These are phyloP conservation scores for Cladosporium sp. DNA, from an alignment of 2,329 filamentous ascomycete genomes.

Conservation along the genomic window DNA sequence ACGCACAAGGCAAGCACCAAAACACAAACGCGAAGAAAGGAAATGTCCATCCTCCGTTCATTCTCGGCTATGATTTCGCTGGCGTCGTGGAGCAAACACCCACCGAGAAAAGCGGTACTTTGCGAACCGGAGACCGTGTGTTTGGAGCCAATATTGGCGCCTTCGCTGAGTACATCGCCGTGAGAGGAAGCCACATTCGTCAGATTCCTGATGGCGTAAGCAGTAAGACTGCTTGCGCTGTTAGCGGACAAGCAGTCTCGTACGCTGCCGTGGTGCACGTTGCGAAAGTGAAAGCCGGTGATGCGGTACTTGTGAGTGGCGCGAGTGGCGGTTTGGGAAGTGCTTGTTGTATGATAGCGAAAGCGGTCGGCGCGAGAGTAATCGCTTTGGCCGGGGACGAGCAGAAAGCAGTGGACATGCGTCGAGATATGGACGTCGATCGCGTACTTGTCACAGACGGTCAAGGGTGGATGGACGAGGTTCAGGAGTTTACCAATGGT, in stretches of 20 bases:
- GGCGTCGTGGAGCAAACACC: slow-evolving; percentile 46
- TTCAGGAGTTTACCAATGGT: slow-evolving; percentile 44
- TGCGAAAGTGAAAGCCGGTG: slow-evolving; percentile 39
- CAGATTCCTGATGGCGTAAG: slow-evolving; percentile 44
- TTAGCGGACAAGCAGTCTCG: slow-evolving; percentile 51
- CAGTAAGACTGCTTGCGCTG: slow-evolving; percentile 48
- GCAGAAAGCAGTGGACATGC: slow-evolving; percentile 35
- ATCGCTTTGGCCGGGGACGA: slow-evolving; percentile 49
- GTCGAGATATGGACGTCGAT: slow-evolving; percentile 27
- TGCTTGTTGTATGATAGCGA: slow-evolving; percentile 53
- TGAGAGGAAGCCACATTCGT: slow-evolving; percentile 38
- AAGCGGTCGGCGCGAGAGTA: slow-evolving; percentile 49
- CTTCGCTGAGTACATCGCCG: slow-evolving; percentile 49
- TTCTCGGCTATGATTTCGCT: slow-evolving; percentile 56
- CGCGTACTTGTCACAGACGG: slow-evolving; percentile 37
- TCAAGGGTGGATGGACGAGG: slow-evolving; percentile 47
- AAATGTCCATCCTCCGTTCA: slow-evolving; percentile 55
- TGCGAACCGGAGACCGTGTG: slow-evolving; percentile 47
- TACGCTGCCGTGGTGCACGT: slow-evolving; percentile 47
- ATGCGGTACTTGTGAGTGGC: slow-evolving; percentile 52
- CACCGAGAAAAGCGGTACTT: slow-evolving; percentile 24
- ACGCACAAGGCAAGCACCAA: slow-evolving; percentile 55
- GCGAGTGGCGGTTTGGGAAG: slow-evolving; percentile 53
- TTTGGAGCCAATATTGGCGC: slow-evolving; percentile 51
- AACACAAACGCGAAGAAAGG: slow-evolving; percentile 48